These are phyloP conservation scores for Plenodomus biglobosus DNA, from an alignment of 2,329 filamentous ascomycete genomes.

Conservation along the genomic window DNA sequence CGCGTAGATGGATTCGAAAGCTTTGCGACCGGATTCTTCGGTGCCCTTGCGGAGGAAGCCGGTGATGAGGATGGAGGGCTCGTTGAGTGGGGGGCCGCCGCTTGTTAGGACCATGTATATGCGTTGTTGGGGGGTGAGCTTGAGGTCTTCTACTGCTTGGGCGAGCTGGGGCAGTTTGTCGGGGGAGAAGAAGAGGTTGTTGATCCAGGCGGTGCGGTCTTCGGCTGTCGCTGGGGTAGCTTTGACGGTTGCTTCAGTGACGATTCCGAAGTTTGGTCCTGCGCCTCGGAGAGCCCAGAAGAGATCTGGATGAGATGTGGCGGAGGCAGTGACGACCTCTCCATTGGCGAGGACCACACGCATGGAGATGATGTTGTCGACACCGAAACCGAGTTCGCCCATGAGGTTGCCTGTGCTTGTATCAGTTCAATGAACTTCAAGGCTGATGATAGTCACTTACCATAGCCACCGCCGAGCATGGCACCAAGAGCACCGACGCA, in stretches of 20 bases:
- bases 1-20: slow-evolving; percentile 42
- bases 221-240: slow-evolving; percentile 32
- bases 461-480: slow-evolving; percentile 56
- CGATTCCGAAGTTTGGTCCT: slow-evolving; percentile 40
- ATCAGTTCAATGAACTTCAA: neutral
- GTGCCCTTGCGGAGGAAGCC: slow-evolving; percentile 41
- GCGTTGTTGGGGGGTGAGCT: slow-evolving; percentile 40
- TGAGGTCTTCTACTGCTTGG: slow-evolving; percentile 43
- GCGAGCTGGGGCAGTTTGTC: slow-evolving; percentile 39
- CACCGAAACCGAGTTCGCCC: slow-evolving; percentile 56
- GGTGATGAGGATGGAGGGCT: slow-evolving; percentile 29
- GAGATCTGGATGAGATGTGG: slow-evolving; percentile 27
- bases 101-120: slow-evolving; percentile 42
- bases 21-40: slow-evolving; percentile 31
- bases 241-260: slow-evolving; percentile 43
- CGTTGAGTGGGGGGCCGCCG: slow-evolving; percentile 24
- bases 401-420: slow-evolving; percentile 50
- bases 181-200: slow-evolving; percentile 25
- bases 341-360: slow-evolving; percentile 33
- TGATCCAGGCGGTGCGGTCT: slow-evolving; percentile 31
- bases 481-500: slow-evolving; percentile 36
- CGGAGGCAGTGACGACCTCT: slow-evolving; percentile 33
- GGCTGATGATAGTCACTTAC: slow-evolving; percentile 6
- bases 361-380: slow-evolving; percentile 51
- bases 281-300: slow-evolving; percentile 46